Evolutionary conservation across 23 red algal species (phyloP), one percentile per base, ranked within the genome.

Genomic region (Gracilaria domingensis): DNA sequence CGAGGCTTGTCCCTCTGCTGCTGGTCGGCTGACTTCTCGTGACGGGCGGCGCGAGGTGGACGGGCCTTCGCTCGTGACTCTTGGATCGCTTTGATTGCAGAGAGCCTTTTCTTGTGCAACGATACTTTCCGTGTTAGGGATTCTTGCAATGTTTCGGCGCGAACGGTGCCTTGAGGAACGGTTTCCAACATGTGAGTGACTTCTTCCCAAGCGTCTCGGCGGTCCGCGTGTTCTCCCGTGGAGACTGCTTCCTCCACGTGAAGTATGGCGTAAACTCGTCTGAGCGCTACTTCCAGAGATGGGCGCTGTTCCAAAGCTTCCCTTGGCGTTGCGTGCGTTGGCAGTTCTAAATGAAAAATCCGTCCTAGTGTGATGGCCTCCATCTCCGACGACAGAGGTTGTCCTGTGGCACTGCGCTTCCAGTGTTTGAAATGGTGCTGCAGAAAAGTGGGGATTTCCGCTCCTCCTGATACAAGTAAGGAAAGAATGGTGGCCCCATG

Each of bases 311-410:
- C 40, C 14, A 85, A 55, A 0, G 81, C 62, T 21, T 70, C 8
- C 28, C n/a, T 66, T 25, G 61, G 56, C 12, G 59, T n/a, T 23
- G 0, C 44, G 59, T 85, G 59, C 14, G 0, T 70, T 14, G 70
- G 33, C 29, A 85, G 14, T 33, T 85, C 40, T 37, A 85, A 30
- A 29, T 85, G 81, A 44, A 66, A 25, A 17, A 67, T 66, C 59
- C 81, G 39, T 47, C 39, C 81, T 13, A 85, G 36, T 18, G 25
- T 85, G 39, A 66, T 40, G 0, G 81, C 59, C 70, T 85, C 59
- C 61, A 47, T 57, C 18, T 60, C 23, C 3, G 28, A 25, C 4
- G 65, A 9, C 35, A 38, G 14, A 12, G 54, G 54, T n/a, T 58
- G 54, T 18, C 54, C 54, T n/a, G 54, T 23, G 4, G 54, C 54